A percentile compares a stretch with the other conserved stretches of the same genome.
Evolutionary conservation across 169 alveolate genomes (phyloP).

Genomic region (Eimeria maxima): DNA sequence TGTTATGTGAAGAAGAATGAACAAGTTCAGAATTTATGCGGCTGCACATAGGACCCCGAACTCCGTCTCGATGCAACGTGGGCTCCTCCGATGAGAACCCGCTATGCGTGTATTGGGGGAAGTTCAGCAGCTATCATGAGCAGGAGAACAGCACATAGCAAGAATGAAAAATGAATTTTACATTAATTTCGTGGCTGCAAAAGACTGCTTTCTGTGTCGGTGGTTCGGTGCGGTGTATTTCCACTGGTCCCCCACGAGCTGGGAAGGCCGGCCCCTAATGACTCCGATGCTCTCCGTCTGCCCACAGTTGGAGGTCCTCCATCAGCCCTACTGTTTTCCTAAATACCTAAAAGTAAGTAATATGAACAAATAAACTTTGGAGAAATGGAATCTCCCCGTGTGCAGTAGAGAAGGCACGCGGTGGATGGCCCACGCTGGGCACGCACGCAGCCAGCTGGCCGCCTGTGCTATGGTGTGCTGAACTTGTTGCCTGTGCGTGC

Average conservation of each 20-base stretch:
- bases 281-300: neutral
- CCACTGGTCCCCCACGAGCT: constrained; percentile 23
- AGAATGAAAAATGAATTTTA: neutral
- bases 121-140: neutral
- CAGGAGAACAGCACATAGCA: neutral
- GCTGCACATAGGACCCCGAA: neutral
- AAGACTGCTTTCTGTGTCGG: too few relatives aligned
- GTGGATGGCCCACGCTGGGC: neutral
- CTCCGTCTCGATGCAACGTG: neutral
- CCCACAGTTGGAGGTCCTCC: neutral
- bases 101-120: neutral
- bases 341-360: too few relatives aligned
- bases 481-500: neutral
- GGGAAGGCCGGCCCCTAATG: neutral
- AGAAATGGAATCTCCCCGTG: neutral
- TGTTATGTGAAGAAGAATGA: neutral
- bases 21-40: neutral
- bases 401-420: neutral
- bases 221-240: neutral
- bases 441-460: neutral
- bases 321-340: neutral
- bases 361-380: too few relatives aligned
- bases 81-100: neutral
- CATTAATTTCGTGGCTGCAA: neutral
- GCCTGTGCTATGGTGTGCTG: neutral